phyloP scores from a whole-genome alignment of 2,329 filamentous ascomycete genomes.

The Fusarium redolens region DNA sequence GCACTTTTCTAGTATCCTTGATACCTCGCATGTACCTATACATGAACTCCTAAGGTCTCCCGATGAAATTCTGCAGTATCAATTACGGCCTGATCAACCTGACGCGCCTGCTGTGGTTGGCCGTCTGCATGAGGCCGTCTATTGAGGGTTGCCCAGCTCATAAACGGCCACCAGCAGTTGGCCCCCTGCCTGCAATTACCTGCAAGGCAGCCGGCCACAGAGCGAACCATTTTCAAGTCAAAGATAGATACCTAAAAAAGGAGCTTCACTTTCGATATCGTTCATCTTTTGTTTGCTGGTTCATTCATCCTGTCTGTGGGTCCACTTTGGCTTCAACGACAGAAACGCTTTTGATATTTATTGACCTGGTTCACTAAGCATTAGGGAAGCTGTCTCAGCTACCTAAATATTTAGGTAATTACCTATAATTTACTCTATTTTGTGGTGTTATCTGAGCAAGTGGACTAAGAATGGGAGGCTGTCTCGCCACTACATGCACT shows the following conservation, averaged over 20 bases:
- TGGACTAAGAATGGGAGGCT: not conserved
- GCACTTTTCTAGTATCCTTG: not conserved
- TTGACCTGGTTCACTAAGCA: not conserved
- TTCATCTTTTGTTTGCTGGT: not conserved
- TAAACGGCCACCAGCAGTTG: slow-evolving; percentile 11
- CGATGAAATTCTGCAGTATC: not conserved
- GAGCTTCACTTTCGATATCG: not conserved
- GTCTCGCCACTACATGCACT: not conserved
- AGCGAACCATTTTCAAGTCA: not conserved
- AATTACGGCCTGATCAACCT: not conserved
- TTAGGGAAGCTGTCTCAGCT: not conserved
- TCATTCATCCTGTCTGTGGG: not conserved
- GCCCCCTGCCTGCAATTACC: not conserved
- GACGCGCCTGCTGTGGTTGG: not conserved
- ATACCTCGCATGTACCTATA: not conserved
- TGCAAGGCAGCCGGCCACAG: slow-evolving; percentile 2
- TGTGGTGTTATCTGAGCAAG: not conserved
- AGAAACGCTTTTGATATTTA: not conserved
- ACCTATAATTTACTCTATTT: not conserved
- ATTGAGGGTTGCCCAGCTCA: not conserved
- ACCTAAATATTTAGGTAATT: not conserved
- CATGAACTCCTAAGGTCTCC: not conserved
- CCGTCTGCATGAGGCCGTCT: slow-evolving; percentile 13
- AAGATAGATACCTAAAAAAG: not conserved
- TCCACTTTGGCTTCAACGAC: not conserved